phyloP scores from a whole-genome alignment of 2,329 filamentous ascomycete genomes.

The Colletotrichum endophyticum region DNA sequence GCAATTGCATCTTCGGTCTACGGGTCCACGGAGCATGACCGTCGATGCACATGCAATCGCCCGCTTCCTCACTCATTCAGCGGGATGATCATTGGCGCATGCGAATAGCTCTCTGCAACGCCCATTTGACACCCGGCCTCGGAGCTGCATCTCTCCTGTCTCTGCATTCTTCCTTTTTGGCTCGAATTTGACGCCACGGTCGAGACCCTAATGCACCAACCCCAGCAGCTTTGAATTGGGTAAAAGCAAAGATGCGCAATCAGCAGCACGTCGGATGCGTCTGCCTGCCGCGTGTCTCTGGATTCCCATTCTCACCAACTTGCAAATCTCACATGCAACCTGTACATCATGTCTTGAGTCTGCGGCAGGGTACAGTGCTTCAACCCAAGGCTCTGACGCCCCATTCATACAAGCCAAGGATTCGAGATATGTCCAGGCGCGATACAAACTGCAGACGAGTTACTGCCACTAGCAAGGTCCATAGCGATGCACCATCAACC shows the following conservation, averaged over 20 bases:
- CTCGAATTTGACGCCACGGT: constrained; percentile 1
- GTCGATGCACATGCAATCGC: background rate
- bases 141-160: constrained; percentile 12
- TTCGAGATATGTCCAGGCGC: background rate
- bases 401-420: background rate
- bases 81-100: background rate
- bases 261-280: background rate
- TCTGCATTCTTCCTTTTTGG: constrained; percentile 16
- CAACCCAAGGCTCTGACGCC: background rate
- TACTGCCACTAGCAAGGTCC: background rate
- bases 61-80: background rate
- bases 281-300: background rate
- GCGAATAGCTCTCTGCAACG: background rate
- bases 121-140: background rate
- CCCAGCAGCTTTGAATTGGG: background rate
- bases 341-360: background rate
- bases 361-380: background rate
- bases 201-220: constrained; percentile 13
- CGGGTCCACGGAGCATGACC: background rate
- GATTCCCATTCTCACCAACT: background rate
- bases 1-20: background rate
- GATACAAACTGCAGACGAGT: background rate
- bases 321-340: background rate
- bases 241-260: background rate
- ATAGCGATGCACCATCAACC: background rate